Percentiles rank a stretch among this genome's conserved stretches.
phyloP scores from a whole-genome alignment of 495 filamentous ascomycete species.

The Diplogelasinospora grovesii region DNA sequence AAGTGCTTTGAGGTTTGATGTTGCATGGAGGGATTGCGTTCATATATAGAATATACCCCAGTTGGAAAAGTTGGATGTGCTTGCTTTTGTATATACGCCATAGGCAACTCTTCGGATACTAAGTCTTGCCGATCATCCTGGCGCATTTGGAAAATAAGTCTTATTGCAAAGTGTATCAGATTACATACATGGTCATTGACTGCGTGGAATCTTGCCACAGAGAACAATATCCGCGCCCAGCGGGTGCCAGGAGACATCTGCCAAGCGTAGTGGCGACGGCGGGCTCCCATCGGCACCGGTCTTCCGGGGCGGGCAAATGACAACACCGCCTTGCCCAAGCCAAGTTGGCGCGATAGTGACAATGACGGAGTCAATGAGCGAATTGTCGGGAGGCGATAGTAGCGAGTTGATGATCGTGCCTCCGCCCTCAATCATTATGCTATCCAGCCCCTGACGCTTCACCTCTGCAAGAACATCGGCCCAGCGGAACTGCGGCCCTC shows the following conservation, averaged over 20 bases:
- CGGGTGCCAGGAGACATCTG: slow-evolving; percentile 62
- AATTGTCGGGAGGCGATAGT: slow-evolving; percentile 52
- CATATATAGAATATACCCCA: too few relatives aligned
- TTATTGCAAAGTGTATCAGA: neutral
- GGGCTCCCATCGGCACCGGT: slow-evolving; percentile 42
- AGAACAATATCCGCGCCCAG: slow-evolving; percentile 76
- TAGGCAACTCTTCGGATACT: too few relatives aligned
- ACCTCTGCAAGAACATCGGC: slow-evolving; percentile 52
- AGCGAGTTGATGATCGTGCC: slow-evolving; percentile 71
- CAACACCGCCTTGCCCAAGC: slow-evolving; percentile 71
- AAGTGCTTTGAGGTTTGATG: neutral
- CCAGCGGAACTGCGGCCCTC: slow-evolving; percentile 55
- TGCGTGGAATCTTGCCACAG: slow-evolving; percentile 52
- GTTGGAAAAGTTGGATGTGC: too few relatives aligned
- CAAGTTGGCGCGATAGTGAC: slow-evolving; percentile 81
- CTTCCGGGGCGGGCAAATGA: slow-evolving; percentile 55
- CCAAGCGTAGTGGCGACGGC: slow-evolving; percentile 54
- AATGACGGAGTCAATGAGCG: slow-evolving; percentile 65
- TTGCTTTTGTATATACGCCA: too few relatives aligned
- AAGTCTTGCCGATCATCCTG: neutral
- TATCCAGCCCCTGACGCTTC: slow-evolving; percentile 54
- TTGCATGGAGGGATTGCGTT: slow-evolving; percentile 1
- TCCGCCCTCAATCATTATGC: slow-evolving; percentile 87
- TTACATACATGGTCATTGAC: neutral
- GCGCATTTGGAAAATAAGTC: neutral